Percentiles rank a stretch among this genome's conserved stretches.
These are phyloP conservation scores for Fraxinus sp. DNA, from an alignment of 305 asterid species.

Conservation along the genomic window DNA sequence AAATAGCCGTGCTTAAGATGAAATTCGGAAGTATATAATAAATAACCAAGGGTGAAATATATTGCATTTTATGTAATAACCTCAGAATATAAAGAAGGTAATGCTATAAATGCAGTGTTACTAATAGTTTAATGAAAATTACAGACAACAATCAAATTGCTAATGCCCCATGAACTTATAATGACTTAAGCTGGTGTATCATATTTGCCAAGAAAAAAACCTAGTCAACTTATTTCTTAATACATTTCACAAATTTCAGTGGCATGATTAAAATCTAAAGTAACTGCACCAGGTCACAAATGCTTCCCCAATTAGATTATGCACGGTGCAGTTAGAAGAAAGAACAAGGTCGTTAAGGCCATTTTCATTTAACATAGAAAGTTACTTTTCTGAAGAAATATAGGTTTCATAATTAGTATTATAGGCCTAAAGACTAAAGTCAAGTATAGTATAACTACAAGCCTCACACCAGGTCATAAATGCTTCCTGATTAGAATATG, in stretches of 20 bases:
- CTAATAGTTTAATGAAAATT: neutral
- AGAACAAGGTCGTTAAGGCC: neutral
- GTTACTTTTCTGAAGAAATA: neutral
- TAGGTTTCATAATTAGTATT: neutral
- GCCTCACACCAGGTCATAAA: neutral
- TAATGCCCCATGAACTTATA: neutral
- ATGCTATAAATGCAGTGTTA: neutral
- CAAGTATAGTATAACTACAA: neutral
- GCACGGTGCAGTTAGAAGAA: neutral
- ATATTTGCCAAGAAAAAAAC: neutral
- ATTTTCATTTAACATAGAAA: neutral
- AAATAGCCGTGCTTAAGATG: constrained; percentile 5
- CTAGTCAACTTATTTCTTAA: neutral
- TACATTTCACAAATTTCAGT: neutral
- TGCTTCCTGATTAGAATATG: neutral
- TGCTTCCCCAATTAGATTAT: neutral
- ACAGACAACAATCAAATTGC: neutral
- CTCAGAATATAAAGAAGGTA: neutral
- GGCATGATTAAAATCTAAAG: neutral
- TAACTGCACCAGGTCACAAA: neutral
- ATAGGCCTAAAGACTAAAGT: neutral
- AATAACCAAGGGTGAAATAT: neutral
- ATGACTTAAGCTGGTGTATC: neutral
- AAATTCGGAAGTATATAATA: neutral
- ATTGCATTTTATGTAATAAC: neutral